phyloP scores from a whole-genome alignment of 306 rosid species.

The Senna tora region DNA sequence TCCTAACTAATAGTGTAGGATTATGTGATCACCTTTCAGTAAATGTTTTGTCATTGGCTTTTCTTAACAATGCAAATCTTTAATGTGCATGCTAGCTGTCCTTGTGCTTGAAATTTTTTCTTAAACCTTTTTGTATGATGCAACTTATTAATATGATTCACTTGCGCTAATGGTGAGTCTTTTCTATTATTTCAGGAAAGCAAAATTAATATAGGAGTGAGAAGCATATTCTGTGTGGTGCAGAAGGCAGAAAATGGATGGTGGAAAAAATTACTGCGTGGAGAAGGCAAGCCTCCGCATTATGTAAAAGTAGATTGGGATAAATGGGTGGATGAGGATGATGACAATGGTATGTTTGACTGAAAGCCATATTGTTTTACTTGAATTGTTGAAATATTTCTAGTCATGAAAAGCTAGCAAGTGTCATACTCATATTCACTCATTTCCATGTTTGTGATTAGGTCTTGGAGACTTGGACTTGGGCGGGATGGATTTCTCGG shows the following conservation, averaged over 20 bases:
- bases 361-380: neutral
- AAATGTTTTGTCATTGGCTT: neutral
- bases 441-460: conserved; percentile 26
- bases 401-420: neutral
- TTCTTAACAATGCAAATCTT: neutral
- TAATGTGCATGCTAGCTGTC: neutral
- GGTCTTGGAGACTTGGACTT: conserved; percentile 64
- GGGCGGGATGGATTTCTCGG: conserved; percentile 99
- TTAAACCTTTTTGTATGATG: neutral
- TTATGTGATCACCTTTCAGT: neutral
- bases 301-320: conserved; percentile 95
- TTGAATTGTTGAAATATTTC: neutral
- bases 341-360: conserved; percentile 54
- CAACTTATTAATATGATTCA: neutral
- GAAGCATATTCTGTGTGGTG: conserved; percentile 72
- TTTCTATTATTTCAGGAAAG: conserved; percentile 63
- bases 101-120: conserved; percentile 7
- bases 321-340: conserved; percentile 97
- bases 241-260: conserved; percentile 89
- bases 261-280: conserved; percentile 84
- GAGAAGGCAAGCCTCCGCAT: conserved; percentile 82
- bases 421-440: conserved; percentile 13
- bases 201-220: conserved; percentile 77
- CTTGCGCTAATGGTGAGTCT: neutral
- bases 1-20: neutral